phyloP scores from a whole-genome alignment of 2,329 filamentous ascomycete genomes.

The Plenodomus lindquistii region DNA sequence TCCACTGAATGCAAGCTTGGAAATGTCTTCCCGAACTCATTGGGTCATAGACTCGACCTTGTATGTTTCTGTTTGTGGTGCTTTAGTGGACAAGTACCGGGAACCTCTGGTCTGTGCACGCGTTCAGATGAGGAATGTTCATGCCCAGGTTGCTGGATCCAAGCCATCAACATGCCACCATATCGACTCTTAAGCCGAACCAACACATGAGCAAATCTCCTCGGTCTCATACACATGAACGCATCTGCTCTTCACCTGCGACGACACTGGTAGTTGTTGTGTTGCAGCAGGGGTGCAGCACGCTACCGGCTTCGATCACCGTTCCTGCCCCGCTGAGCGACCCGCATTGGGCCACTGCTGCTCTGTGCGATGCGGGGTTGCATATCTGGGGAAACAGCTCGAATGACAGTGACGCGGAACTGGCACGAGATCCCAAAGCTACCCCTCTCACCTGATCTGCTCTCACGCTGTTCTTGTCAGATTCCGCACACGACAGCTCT shows the following conservation, averaged over 20 bases:
- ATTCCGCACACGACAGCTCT: constrained; percentile 23
- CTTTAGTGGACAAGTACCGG: background rate
- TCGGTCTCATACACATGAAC: too few relatives aligned
- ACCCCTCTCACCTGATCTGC: constrained; percentile 27
- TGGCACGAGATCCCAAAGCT: constrained; percentile 27
- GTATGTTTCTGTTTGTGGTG: too few relatives aligned
- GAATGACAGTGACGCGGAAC: constrained; percentile 21
- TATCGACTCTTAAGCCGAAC: too few relatives aligned
- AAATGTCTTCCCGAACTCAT: too few relatives aligned
- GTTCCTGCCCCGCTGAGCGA: constrained; percentile 22
- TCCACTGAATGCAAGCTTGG: too few relatives aligned
- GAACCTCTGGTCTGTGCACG: background rate
- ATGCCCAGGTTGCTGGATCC: too few relatives aligned
- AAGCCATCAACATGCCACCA: too few relatives aligned
- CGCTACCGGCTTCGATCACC: constrained; percentile 14
- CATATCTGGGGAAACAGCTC: constrained; percentile 28
- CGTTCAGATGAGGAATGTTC: too few relatives aligned
- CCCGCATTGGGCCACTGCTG: constrained; percentile 13
- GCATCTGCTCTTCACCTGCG: too few relatives aligned
- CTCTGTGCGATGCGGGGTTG: constrained; percentile 28
- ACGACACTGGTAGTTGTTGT: too few relatives aligned
- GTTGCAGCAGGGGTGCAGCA: constrained; percentile 12
- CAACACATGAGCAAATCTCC: too few relatives aligned
- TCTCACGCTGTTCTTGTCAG: constrained; percentile 8
- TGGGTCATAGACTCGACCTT: too few relatives aligned